These are phyloP conservation scores for Paulownia fortunei DNA, from an alignment of 257 asterid genomes.

Conservation along the genomic window DNA sequence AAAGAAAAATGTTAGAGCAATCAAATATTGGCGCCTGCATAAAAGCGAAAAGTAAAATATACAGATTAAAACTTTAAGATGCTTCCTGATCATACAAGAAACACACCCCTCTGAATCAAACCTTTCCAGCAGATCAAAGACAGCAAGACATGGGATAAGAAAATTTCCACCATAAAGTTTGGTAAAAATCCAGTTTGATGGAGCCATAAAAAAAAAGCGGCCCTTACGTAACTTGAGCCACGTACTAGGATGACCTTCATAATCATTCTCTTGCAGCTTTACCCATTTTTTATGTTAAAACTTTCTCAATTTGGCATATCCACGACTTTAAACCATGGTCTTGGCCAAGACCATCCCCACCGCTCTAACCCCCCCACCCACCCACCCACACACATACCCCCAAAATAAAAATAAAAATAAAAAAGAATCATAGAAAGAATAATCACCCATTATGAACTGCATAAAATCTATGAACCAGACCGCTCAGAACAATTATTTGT, in stretches of 20 bases:
- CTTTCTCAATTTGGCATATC: background rate
- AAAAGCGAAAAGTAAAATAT: background rate
- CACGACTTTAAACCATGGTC: background rate
- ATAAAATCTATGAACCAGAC: background rate
- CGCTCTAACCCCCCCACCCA: background rate
- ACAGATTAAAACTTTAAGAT: background rate
- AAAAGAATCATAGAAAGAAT: background rate
- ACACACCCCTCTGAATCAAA: background rate
- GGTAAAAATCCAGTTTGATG: background rate
- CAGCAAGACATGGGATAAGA: background rate
- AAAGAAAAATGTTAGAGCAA: background rate
- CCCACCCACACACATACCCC: background rate
- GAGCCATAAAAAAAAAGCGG: background rate
- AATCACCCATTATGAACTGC: background rate
- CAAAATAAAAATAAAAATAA: background rate
- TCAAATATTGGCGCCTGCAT: background rate
- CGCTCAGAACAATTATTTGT: background rate
- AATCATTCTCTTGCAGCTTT: background rate
- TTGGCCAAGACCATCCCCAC: background rate
- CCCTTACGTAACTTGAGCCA: background rate
- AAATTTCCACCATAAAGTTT: background rate
- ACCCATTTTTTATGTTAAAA: background rate
- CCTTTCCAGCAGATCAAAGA: slow-evolving; percentile 1
- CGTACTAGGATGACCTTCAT: background rate
- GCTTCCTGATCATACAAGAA: background rate